Conservation (phyloP, 1,139 yeast species). For the Candida sanyaensis region DNA sequence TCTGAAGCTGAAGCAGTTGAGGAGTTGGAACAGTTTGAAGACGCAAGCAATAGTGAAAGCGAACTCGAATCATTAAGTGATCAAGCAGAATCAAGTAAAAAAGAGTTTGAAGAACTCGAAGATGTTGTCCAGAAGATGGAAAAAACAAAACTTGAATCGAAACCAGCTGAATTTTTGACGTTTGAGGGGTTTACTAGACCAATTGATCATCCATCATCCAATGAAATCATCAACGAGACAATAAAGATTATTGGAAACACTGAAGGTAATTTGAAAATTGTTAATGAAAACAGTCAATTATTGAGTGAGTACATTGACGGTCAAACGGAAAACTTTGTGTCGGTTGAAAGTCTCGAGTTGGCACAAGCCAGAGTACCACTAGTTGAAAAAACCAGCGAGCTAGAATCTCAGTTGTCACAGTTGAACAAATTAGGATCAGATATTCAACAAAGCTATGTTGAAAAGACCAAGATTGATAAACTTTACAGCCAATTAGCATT, state of each 20-base stretch:
- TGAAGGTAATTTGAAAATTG: slow-evolving; percentile 19
- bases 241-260: slow-evolving; percentile 19
- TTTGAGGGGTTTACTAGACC: slow-evolving; percentile 15
- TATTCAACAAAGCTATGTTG: slow-evolving; percentile 15
- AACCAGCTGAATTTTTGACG: slow-evolving; percentile 13
- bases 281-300: slow-evolving; percentile 15
- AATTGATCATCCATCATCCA: background rate
- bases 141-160: slow-evolving; percentile 3
- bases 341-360: slow-evolving; percentile 1
- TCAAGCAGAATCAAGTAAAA: slow-evolving; percentile 3
- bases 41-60: background rate
- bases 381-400: background rate
- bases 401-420: slow-evolving; percentile 1
- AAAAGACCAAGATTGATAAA: slow-evolving; percentile 19
- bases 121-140: background rate
- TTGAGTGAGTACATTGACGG: slow-evolving; percentile 15
- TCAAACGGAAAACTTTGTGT: slow-evolving; percentile 6
- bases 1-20: background rate
- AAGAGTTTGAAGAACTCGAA: slow-evolving; percentile 1
- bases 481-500: slow-evolving; percentile 19
- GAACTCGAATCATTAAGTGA: background rate
- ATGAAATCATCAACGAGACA: slow-evolving; percentile 15
- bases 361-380: slow-evolving; percentile 3
- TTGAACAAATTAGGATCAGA: slow-evolving; percentile 7
- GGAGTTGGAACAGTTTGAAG: background rate